Evolutionary conservation across 768 basidiomycete species (phyloP).

Genomic region (Mycena leptocephala): DNA sequence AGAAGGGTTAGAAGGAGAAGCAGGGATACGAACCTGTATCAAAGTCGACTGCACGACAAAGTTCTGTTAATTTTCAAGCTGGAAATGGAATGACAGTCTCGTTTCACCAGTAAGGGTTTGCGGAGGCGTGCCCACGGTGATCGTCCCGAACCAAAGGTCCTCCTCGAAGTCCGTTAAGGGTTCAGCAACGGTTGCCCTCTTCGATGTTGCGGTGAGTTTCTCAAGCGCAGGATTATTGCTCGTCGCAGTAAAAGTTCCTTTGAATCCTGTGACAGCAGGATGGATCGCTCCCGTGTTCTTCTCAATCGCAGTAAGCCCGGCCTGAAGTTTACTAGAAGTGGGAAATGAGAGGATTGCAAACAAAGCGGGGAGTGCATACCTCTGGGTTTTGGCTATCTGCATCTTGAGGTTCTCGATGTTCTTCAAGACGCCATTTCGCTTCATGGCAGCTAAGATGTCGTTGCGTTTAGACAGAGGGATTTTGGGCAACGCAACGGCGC

Average conservation of each 20-base stretch:
- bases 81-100: not conserved
- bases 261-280: constrained; percentile 15
- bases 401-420: constrained; percentile 23
- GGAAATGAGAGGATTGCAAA: not conserved
- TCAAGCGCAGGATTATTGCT: constrained; percentile 18
- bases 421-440: constrained; percentile 27
- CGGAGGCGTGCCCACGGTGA: constrained; percentile 63
- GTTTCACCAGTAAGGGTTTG: constrained; percentile 57
- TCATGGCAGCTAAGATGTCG: constrained; percentile 22
- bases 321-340: constrained; percentile 16
- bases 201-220: constrained; percentile 21
- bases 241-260: constrained; percentile 18
- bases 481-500: constrained; percentile 30
- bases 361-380: not conserved
- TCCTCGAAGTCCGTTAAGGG: constrained; percentile 27
- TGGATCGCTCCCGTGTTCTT: constrained; percentile 25
- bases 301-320: constrained; percentile 18
- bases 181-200: constrained; percentile 17
- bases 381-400: constrained; percentile 30
- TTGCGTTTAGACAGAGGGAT: constrained; percentile 33
- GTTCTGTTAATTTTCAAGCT: not conserved
- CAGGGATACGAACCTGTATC: constrained; percentile 57
- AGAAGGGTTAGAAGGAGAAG: not conserved
- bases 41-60: constrained; percentile 58
- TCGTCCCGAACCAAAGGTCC: constrained; percentile 31